A percentile compares a stretch with the other conserved stretches of the same genome.
phyloP scores from a whole-genome alignment of 495 filamentous ascomycete species.

The Acidomyces sp. region DNA sequence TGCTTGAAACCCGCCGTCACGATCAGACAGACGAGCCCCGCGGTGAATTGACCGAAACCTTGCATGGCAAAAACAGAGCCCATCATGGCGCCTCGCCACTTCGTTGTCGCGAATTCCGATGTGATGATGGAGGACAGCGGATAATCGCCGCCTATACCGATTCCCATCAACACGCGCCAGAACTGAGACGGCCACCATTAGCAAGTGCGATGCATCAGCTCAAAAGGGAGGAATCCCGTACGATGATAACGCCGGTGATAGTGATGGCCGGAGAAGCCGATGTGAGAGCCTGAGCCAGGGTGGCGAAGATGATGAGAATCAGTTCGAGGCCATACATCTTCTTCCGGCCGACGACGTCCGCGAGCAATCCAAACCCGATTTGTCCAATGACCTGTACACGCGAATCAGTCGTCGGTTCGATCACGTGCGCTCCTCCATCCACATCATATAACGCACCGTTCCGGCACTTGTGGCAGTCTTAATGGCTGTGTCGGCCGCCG shows the following conservation, averaged over 20 bases:
- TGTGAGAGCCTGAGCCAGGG: constrained; percentile 62
- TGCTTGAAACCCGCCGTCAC: constrained; percentile 59
- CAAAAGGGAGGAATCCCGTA: too few relatives aligned
- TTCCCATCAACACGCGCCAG: constrained; percentile 70
- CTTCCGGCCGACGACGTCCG: constrained; percentile 68
- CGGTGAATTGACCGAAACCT: constrained; percentile 61
- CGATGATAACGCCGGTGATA: constrained; percentile 61
- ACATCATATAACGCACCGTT: too few relatives aligned
- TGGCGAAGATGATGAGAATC: constrained; percentile 77
- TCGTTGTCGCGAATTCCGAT: constrained; percentile 71
- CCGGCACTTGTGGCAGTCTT: constrained; percentile 81
- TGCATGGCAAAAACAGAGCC: constrained; percentile 77
- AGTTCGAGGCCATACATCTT: constrained; percentile 81
- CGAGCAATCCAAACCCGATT: constrained; percentile 65
- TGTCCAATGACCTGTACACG: constrained; percentile 83
- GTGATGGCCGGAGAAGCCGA: constrained; percentile 54
- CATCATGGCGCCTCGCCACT: constrained; percentile 83
- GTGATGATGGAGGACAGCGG: constrained; percentile 76
- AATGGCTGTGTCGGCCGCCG: constrained; percentile 59
- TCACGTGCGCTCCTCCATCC: too few relatives aligned
- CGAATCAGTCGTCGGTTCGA: too few relatives aligned
- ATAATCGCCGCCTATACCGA: constrained; percentile 45
- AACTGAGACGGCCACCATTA: too few relatives aligned
- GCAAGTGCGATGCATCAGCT: too few relatives aligned
- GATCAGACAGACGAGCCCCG: constrained; percentile 58